Evolutionary conservation across 768 basidiomycete species (phyloP).

Genomic region (Auricularia cornea): DNA sequence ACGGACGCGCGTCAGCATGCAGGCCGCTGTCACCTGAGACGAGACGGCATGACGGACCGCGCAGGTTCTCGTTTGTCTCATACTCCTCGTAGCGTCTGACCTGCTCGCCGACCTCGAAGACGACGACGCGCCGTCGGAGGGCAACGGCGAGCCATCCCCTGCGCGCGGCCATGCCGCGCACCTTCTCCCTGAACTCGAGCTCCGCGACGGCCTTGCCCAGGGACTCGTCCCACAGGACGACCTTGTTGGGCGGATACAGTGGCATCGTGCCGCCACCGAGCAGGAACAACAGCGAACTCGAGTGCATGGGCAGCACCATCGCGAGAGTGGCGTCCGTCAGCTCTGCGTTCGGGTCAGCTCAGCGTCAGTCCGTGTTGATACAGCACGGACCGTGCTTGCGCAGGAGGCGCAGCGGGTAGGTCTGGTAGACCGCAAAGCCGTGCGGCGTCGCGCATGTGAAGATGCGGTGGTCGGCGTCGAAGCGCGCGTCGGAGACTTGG

Average conservation of each 20-base stretch:
- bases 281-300: constrained; percentile 76
- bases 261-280: constrained; percentile 84
- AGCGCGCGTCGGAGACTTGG: constrained; percentile 66
- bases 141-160: constrained; percentile 81
- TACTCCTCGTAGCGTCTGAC: constrained; percentile 64
- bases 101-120: constrained; percentile 60
- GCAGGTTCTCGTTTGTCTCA: constrained; percentile 82
- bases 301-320: constrained; percentile 69
- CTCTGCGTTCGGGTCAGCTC: constrained; percentile 38
- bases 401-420: constrained; percentile 67
- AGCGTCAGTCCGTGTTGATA: neutral
- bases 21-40: neutral
- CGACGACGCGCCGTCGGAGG: constrained; percentile 67
- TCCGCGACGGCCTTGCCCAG: constrained; percentile 73
- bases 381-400: constrained; percentile 65
- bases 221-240: constrained; percentile 82
- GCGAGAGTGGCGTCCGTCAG: constrained; percentile 70
- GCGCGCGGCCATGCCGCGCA: constrained; percentile 70
- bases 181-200: constrained; percentile 80
- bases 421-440: constrained; percentile 76
- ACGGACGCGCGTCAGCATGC: neutral
- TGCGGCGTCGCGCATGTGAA: constrained; percentile 73
- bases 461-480: constrained; percentile 72
- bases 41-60: constrained; percentile 42
- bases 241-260: constrained; percentile 86